Evolutionary conservation across 495 filamentous ascomycete genomes (phyloP).

Genomic region (Penicillium macrosclerotiorum): DNA sequence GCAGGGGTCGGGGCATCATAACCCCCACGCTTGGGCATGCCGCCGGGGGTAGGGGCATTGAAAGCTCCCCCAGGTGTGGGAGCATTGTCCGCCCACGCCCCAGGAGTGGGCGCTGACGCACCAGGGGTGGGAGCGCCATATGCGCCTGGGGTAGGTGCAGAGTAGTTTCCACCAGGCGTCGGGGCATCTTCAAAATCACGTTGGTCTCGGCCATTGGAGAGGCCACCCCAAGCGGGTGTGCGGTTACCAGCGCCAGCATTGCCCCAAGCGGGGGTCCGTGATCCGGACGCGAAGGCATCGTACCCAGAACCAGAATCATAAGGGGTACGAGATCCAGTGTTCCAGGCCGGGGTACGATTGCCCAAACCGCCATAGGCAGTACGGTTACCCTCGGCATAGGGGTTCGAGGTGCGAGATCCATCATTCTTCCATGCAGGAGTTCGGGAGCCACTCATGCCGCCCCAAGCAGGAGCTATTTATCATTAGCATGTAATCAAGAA

Average conservation of each 20-base stretch:
- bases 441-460: constrained; percentile 54
- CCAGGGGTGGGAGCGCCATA: constrained; percentile 68
- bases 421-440: constrained; percentile 78
- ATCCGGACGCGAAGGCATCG: constrained; percentile 69
- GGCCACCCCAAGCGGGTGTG: constrained; percentile 48
- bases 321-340: constrained; percentile 67
- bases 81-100: constrained; percentile 60
- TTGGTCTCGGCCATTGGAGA: constrained; percentile 24
- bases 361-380: constrained; percentile 63
- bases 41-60: constrained; percentile 58
- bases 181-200: constrained; percentile 61
- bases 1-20: constrained; percentile 62
- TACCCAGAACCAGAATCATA: constrained; percentile 60
- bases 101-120: constrained; percentile 77
- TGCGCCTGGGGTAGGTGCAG: constrained; percentile 50
- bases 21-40: constrained; percentile 31
- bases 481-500: constrained; percentile 8
- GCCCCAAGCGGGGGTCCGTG: constrained; percentile 73
- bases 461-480: constrained; percentile 57
- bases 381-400: constrained; percentile 78
- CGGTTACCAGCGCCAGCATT: constrained; percentile 43
- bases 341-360: constrained; percentile 54
- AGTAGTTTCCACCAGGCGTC: constrained; percentile 67
- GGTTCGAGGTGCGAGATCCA: constrained; percentile 70
- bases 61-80: constrained; percentile 61